Base-by-base conservation (phyloP, 164 flowering plant genomes). In the Cinnamomum micranthum region DNA sequence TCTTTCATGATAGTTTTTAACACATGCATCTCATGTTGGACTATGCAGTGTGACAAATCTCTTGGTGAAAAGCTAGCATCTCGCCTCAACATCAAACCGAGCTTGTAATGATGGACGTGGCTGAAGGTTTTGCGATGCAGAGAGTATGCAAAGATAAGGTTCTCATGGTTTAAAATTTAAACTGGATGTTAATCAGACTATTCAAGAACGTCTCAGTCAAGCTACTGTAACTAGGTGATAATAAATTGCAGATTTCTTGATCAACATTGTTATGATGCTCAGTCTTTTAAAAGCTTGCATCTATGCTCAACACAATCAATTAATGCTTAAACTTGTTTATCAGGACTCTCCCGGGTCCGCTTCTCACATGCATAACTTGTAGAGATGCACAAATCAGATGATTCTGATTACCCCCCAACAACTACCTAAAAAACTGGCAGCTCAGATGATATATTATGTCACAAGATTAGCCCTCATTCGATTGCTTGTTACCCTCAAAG, bases 41-140 rank as follows among this genome's bases (percentile, higher is more conserved):
- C 17, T 20, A 33, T 67, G 75, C 89, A 92, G 98, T 89, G 93
- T 72, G 95, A 90, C 84, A 89, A 80, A 77, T 86, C 97, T 74
- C 86, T 92, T 69, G 98, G 97, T 52, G 92, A 91, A 89, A 94
- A 90, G 80, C 77, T 94, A 9, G 93, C 97, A 59, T 80, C 87
- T 68, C 92, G 91, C 76, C 92, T 94, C 75, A 94, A 89, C 70
- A 84, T 89, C 77, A 90, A 88, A 80, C 95, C 96, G 71, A 85
- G 76, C 86, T 83, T 90, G 73, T 92, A 79, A 89, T 78, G 68
- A 25, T 59, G 47, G 33, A 3, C 17, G 2, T 15, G 69, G 22
- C 73, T 71, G 64, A 71, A 33, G 74, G 35, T 70, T 73, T 75
- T 71, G 73, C 22, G 71, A 65, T 62, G 79, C 75, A 55, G 22